Evolutionary conservation across 768 basidiomycete genomes (phyloP).

Genomic region (Auricularia heimuer): DNA sequence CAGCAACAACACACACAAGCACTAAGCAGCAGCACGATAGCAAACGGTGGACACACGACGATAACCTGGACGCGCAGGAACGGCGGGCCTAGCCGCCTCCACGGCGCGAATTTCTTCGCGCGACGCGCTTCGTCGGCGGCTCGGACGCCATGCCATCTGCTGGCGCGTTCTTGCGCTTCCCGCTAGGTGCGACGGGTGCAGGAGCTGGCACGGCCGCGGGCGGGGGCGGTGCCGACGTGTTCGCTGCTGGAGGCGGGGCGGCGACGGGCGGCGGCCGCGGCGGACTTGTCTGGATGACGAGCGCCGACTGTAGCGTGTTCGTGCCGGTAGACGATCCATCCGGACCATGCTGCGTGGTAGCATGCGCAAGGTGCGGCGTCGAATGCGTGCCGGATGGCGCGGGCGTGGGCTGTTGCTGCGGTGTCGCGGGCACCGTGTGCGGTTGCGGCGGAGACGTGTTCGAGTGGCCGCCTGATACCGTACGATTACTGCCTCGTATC

Average conservation of each 20-base stretch:
- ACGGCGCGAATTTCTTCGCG: slow-evolving; percentile 36
- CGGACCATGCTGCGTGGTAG: neutral
- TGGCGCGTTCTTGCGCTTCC: neutral
- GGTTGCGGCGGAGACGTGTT: neutral
- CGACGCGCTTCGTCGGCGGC: slow-evolving; percentile 38
- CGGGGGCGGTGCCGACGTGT: slow-evolving; percentile 34
- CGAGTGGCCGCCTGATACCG: slow-evolving; percentile 3
- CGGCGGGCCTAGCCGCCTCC: slow-evolving; percentile 22
- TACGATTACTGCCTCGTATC: slow-evolving; percentile 22
- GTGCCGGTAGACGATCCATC: neutral
- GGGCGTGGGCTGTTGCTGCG: neutral
- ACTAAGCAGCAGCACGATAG: neutral
- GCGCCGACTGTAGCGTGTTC: neutral
- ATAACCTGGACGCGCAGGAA: neutral
- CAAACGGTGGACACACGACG: neutral
- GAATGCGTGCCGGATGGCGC: neutral
- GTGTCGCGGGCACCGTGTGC: neutral
- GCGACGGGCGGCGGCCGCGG: neutral
- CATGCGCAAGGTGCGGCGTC: neutral
- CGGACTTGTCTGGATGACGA: neutral
- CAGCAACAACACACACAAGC: slow-evolving; percentile 34
- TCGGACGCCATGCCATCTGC: neutral
- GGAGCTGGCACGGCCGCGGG: slow-evolving; percentile 28
- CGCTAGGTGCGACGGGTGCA: neutral
- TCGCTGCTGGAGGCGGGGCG: neutral